These are phyloP conservation scores for Sporothrix humicola DNA, from an alignment of 2,329 filamentous ascomycete genomes.

Conservation along the genomic window DNA sequence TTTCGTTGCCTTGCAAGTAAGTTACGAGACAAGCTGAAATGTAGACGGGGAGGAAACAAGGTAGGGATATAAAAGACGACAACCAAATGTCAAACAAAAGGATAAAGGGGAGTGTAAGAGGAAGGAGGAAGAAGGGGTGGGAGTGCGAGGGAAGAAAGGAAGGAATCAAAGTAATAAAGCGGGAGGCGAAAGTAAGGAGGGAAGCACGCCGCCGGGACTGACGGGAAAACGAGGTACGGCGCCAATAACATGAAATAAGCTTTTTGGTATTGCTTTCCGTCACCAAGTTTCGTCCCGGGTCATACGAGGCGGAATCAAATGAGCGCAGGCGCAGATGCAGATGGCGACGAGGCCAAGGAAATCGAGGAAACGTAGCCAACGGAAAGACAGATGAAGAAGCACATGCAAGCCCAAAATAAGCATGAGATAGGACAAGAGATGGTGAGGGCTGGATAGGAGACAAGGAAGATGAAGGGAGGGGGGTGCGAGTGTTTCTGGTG, in stretches of 20 bases:
- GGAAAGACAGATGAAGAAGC: not conserved
- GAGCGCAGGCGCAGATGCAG: not conserved
- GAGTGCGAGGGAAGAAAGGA: constrained; percentile 2
- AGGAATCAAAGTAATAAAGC: constrained; percentile 11
- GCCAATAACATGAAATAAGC: constrained; percentile 12
- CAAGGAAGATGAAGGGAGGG: not conserved
- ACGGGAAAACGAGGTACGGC: constrained; percentile 26
- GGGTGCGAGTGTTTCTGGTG: constrained; percentile 22
- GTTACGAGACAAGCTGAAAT: not conserved
- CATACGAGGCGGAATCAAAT: constrained; percentile 20
- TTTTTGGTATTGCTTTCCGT: constrained; percentile 16
- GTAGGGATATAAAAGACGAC: constrained; percentile 3
- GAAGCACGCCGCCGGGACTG: constrained; percentile 10
- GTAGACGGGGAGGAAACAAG: not conserved
- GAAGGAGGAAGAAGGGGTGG: not conserved
- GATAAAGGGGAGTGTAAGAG: not conserved
- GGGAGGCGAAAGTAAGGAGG: constrained; percentile 23
- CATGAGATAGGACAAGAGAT: constrained; percentile 1
- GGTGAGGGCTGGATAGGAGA: not conserved
- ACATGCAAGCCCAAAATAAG: constrained; percentile 25
- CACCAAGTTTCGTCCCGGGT: not conserved
- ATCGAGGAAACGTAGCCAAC: constrained; percentile 8
- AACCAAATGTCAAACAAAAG: constrained; percentile 1
- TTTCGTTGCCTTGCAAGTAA: not conserved
- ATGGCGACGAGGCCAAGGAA: not conserved